Evolutionary conservation across 83 land plant genomes (phyloP).

Genomic region (Thuja plicata): DNA sequence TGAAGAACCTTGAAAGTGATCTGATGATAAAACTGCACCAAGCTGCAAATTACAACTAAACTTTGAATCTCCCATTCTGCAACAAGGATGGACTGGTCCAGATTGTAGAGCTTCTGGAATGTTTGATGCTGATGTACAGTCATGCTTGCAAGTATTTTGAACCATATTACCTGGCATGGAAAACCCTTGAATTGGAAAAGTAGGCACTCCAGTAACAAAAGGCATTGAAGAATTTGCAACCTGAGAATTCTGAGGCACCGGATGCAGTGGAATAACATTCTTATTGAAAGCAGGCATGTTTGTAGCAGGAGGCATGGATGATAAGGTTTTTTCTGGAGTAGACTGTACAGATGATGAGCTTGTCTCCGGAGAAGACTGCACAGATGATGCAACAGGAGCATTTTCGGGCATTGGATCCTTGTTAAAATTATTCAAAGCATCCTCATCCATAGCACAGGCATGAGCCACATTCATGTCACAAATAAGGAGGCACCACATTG

Average conservation of each 20-base stretch:
- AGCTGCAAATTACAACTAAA: constrained; percentile 9
- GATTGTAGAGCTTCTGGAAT: constrained; percentile 4
- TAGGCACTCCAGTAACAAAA: constrained; percentile 25
- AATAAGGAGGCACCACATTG: constrained; percentile 85
- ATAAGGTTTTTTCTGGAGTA: constrained; percentile 18
- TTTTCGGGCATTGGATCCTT: constrained; percentile 26
- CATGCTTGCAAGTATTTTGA: constrained; percentile 14
- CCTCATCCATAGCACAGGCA: constrained; percentile 73
- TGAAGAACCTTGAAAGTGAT: constrained; percentile 2
- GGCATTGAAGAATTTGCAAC: constrained; percentile 3
- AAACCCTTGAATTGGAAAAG: constrained; percentile 25
- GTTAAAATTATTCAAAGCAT: constrained; percentile 22
- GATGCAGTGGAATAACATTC: background rate
- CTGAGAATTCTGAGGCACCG: constrained; percentile 2
- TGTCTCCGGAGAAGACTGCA: constrained; percentile 17
- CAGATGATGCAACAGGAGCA: constrained; percentile 8
- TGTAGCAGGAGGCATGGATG: constrained; percentile 17
- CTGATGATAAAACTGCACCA: constrained; percentile 10
- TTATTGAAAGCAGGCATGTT: constrained; percentile 12
- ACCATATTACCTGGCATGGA: constrained; percentile 12
- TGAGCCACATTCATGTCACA: constrained; percentile 81
- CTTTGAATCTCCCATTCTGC: constrained; percentile 11
- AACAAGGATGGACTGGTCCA: background rate
- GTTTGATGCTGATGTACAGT: background rate
- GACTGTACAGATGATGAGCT: constrained; percentile 18